phyloP scores from a whole-genome alignment of 225 moss, liverwort and hornwort genomes.

The Lunularia cruciata region DNA sequence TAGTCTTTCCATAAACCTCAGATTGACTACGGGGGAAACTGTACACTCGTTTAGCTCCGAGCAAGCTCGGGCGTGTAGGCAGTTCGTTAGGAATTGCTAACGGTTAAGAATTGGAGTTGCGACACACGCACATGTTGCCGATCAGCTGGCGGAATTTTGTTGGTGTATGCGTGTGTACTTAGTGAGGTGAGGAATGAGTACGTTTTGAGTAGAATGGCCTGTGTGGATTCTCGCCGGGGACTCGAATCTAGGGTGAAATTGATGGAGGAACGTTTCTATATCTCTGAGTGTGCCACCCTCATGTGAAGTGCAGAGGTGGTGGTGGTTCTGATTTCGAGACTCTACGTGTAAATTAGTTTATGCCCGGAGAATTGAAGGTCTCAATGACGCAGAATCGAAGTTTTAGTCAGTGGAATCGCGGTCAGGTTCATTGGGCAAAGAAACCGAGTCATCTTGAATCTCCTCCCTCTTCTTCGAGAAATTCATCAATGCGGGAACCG shows the following conservation, averaged over 20 bases:
- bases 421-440: not conserved
- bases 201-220: not conserved
- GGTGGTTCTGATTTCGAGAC: not conserved
- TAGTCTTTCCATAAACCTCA: too few relatives aligned
- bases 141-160: too few relatives aligned
- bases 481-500: constrained; percentile 5
- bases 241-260: not conserved
- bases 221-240: not conserved
- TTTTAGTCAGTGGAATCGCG: constrained; percentile 4
- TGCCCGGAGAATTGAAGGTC: not conserved
- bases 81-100: too few relatives aligned
- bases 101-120: too few relatives aligned
- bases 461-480: constrained; percentile 5
- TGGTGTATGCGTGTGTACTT: too few relatives aligned
- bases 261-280: not conserved
- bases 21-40: too few relatives aligned
- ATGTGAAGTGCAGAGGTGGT: not conserved
- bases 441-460: constrained; percentile 12
- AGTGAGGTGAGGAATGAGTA: not conserved
- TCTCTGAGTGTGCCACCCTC: not conserved
- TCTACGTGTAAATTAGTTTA: not conserved
- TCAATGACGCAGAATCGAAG: constrained; percentile 14
- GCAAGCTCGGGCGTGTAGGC: too few relatives aligned
- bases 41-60: too few relatives aligned
- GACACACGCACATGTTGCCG: too few relatives aligned